Percentiles rank a stretch among this genome's conserved stretches.
These are phyloP conservation scores for Brassica nigra DNA, from an alignment of 345 rosid genomes.

Conservation along the genomic window DNA sequence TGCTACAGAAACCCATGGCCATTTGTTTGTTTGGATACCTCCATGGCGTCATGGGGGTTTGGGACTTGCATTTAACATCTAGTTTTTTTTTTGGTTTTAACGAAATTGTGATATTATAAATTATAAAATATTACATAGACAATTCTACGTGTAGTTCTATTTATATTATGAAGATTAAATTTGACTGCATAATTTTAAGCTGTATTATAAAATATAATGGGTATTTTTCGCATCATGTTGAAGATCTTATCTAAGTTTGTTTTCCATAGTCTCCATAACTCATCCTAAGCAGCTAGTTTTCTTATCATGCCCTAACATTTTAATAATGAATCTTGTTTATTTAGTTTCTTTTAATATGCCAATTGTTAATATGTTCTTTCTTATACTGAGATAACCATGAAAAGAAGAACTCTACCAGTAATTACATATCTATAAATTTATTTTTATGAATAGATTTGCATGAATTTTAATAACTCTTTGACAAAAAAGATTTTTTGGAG, in stretches of 20 bases:
- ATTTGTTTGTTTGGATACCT: neutral
- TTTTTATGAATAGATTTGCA: neutral
- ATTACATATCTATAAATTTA: neutral
- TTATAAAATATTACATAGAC: no score
- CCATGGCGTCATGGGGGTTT: neutral
- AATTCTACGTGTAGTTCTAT: no score
- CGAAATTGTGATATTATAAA: no score
- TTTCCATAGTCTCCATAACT: no score
- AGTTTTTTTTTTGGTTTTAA: neutral
- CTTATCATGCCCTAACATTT: neutral
- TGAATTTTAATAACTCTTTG: neutral
- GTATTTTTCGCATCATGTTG: no score
- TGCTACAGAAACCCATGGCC: slow-evolving; percentile 11
- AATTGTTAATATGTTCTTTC: neutral
- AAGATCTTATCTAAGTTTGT: no score
- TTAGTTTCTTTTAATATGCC: neutral
- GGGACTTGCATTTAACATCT: neutral
- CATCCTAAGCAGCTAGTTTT: neutral
- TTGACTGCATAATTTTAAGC: no score
- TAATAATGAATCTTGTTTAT: neutral
- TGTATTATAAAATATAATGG: no score
- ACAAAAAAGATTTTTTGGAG: neutral
- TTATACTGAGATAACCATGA: neutral
- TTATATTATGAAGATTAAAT: no score
- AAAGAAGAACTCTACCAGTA: neutral